Evolutionary conservation across 495 filamentous ascomycete species (phyloP), one percentile per base, ranked within the genome.

Genomic region (Pseudomonodictys pantanalensis): DNA sequence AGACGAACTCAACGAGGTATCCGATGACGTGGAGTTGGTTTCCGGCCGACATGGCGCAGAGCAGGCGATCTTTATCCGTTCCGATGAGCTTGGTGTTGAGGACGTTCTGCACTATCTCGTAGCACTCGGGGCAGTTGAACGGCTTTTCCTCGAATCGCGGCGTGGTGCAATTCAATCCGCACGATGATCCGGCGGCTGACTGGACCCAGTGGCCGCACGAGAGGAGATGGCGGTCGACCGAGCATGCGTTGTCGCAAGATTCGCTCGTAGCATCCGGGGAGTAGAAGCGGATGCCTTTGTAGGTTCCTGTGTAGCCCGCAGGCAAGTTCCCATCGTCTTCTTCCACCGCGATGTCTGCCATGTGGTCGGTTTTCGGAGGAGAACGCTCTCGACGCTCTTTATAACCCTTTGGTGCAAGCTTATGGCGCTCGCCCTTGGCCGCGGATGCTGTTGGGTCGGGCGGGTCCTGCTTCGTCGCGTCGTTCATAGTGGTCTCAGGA

Each of bases 271-370:
- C 7, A 4, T 52, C n/a, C 1, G 28, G 56, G 32, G 23, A 11
- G 38, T 52, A 52, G n/a, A 1, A 52, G 1, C 28, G 46, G 1
- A 52, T 18, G n/a, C 33, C 38, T 8, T 52, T 24, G 18, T 8
- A 42, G 24, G 56, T 59, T 7, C 47, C 56, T 32, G 24, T 17
- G 48, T 59, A 52, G 25, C 56, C 56, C 30, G 52, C 47, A 11
- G 56, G 56, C 22, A 59, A 23, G 17, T 28, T 52, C 6, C 56
- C 47, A 18, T 59, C 32, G 48, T 59, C 46, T 23, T 50, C 15
- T 43, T 59, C 47, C 15, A 52, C 32, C 1, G 22, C 18, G 17
- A 59, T 51, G 9, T 58, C 32, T n/a, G 46, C 32, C 1, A 22
- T 24, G 50, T 35, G 25, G 20, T 39, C 15, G 8, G 8, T 23